Conservation (phyloP, 768 basidiomycete species). For the Auricularia heimuer region DNA sequence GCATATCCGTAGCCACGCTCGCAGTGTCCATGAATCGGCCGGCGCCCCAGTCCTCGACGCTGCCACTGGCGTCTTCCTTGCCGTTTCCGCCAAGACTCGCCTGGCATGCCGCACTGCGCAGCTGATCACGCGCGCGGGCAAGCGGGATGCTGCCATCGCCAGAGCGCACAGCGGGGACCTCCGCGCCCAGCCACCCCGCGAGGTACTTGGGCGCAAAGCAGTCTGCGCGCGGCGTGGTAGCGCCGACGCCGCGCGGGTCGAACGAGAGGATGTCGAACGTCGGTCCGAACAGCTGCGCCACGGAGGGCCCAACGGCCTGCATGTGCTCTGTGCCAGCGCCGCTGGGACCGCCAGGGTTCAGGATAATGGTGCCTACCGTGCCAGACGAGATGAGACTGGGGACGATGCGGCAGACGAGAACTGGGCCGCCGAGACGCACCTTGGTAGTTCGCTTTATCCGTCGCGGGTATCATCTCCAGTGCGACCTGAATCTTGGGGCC, state of each 20-base stretch:
- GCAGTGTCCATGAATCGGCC: conserved; percentile 1
- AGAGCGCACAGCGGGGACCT: not conserved
- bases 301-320: not conserved
- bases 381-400: no score
- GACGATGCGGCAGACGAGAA: no score
- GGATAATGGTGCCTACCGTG: not conserved
- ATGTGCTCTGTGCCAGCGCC: not conserved
- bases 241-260: not conserved
- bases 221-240: not conserved
- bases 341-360: not conserved
- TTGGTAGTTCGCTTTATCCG: not conserved
- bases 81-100: not conserved
- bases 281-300: not conserved
- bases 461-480: not conserved
- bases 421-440: not conserved
- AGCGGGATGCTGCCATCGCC: not conserved
- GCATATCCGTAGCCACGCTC: conserved; percentile 3
- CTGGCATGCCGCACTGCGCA: not conserved
- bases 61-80: not conserved
- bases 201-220: not conserved
- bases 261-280: not conserved
- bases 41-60: not conserved
- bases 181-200: not conserved
- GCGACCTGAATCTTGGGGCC: not conserved
- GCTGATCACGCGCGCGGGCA: not conserved